These are phyloP conservation scores for Tetragonia tetragonoides DNA, from an alignment of 148 eudicot species.

Conservation along the genomic window DNA sequence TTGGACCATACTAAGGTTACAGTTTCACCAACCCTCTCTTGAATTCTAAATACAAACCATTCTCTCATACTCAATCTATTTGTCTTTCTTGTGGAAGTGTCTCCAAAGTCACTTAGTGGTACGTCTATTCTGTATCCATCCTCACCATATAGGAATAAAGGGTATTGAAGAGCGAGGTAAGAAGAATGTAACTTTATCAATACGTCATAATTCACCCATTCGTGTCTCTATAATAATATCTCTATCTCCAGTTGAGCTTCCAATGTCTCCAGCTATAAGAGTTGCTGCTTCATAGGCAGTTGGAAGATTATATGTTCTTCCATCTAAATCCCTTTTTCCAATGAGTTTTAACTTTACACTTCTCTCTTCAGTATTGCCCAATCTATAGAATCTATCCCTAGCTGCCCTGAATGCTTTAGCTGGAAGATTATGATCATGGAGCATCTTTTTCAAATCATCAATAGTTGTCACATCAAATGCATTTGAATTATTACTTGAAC, in stretches of 20 bases:
- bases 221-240: slow-evolving; percentile 7
- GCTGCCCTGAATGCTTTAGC: slow-evolving; percentile 3
- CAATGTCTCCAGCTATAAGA: background rate
- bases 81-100: background rate
- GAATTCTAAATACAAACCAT: background rate
- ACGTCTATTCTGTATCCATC: slow-evolving; percentile 1
- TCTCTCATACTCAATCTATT: background rate
- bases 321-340: background rate
- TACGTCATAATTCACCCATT: background rate
- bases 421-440: background rate
- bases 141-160: slow-evolving; percentile 7
- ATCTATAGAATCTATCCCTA: background rate
- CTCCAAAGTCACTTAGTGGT: background rate
- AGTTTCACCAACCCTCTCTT: background rate
- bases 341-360: background rate
- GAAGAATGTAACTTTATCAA: background rate
- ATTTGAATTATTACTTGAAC: no score
- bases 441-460: background rate
- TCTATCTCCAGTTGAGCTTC: background rate
- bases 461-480: background rate
- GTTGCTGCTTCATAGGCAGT: background rate
- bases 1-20: background rate
- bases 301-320: background rate
- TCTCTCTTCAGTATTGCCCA: no score
- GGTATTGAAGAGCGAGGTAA: slow-evolving; percentile 8